Evolutionary conservation across 768 basidiomycete genomes (phyloP).

Genomic region (Dentipellis fragilis): DNA sequence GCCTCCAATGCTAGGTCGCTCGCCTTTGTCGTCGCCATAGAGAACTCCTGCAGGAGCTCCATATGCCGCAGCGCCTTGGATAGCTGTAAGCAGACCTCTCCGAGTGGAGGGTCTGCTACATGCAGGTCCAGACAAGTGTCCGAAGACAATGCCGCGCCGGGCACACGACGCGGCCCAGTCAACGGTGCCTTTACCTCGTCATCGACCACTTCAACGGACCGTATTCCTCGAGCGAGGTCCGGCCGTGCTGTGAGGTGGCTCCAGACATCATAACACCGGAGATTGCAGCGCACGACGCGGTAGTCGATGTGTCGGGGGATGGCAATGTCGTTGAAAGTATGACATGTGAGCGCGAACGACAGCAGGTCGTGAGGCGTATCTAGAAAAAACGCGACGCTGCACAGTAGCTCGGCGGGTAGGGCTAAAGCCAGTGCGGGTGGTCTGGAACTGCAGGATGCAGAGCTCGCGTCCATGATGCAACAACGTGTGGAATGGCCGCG

Average conservation of each 20-base stretch:
- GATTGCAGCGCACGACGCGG: slow-evolving; percentile 3
- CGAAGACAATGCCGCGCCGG: neutral
- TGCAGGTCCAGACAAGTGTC: neutral
- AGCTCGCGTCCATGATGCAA: no score
- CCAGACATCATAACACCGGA: slow-evolving; percentile 1
- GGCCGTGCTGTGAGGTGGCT: neutral
- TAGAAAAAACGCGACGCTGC: slow-evolving; percentile 2
- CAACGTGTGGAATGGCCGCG: no score
- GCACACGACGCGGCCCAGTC: neutral
- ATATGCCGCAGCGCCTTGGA: neutral
- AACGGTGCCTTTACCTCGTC: neutral
- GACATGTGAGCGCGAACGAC: slow-evolving; percentile 3
- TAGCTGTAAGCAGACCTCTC: neutral
- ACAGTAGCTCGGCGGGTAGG: slow-evolving; percentile 6
- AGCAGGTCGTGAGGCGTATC: slow-evolving; percentile 4
- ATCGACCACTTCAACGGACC: slow-evolving; percentile 3
- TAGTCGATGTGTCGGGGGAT: slow-evolving; percentile 8
- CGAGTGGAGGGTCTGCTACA: neutral
- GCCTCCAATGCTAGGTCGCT: no score
- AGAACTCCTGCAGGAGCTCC: neutral
- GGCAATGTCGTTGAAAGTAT: neutral
- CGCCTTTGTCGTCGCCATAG: no score
- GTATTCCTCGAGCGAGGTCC: slow-evolving; percentile 1
- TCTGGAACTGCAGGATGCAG: no score
- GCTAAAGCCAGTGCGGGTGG: no score